Evolutionary conservation across 306 rosid species (phyloP).

Genomic region (Rubus idaeus): DNA sequence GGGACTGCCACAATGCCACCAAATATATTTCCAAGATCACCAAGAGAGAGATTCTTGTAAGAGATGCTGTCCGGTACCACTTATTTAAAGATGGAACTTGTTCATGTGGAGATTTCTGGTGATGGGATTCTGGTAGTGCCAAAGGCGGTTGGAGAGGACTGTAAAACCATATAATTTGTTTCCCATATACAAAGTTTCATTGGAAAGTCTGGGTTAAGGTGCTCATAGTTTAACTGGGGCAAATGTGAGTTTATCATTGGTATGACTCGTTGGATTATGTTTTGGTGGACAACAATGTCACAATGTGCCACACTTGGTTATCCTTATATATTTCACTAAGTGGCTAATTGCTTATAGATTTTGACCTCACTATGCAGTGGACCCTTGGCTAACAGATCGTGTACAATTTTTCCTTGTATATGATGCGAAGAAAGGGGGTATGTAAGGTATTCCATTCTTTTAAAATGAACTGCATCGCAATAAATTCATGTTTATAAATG

Average conservation of each 20-base stretch:
- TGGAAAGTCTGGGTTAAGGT: not conserved
- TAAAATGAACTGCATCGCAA: not conserved
- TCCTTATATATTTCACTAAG: not conserved
- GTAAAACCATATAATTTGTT: slow-evolving; percentile 2
- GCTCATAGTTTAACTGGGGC: not conserved
- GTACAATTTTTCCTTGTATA: slow-evolving; percentile 4
- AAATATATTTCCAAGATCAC: slow-evolving; percentile 83
- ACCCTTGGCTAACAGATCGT: not conserved
- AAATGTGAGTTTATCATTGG: not conserved
- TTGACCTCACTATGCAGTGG: not conserved
- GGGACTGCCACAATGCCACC: slow-evolving; percentile 92
- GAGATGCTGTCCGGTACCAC: slow-evolving; percentile 83
- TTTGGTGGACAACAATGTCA: not conserved
- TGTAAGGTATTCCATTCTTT: not conserved
- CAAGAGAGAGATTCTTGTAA: slow-evolving; percentile 85
- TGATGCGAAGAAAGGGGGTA: not conserved
- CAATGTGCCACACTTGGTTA: not conserved
- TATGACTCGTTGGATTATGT: not conserved
- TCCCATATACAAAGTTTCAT: not conserved
- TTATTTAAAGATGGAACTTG: slow-evolving; percentile 84
- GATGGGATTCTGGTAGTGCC: slow-evolving; percentile 14
- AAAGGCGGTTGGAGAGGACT: slow-evolving; percentile 1
- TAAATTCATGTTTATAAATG: not conserved
- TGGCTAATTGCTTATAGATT: not conserved
- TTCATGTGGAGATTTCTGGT: slow-evolving; percentile 95